Conservation (phyloP, 2,329 filamentous ascomycete species). For the Fusarium euwallaceae region DNA sequence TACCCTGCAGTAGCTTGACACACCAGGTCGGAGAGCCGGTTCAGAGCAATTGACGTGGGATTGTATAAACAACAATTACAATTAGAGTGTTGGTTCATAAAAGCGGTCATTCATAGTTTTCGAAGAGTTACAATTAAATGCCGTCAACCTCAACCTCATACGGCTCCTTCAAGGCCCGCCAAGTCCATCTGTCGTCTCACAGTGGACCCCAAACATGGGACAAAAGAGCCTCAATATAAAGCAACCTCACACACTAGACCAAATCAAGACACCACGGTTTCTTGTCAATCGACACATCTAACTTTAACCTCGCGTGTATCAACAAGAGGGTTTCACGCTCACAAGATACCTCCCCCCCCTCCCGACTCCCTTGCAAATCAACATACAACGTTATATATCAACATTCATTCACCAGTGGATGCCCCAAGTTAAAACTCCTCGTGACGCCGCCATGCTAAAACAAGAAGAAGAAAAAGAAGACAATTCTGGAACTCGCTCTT, state of each 20-base stretch:
- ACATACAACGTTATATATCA: conserved; percentile 21
- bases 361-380: conserved; percentile 16
- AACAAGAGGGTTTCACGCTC: conserved; percentile 5
- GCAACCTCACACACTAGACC: background rate
- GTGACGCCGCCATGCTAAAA: conserved; percentile 45
- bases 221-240: background rate
- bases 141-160: too few relatives aligned
- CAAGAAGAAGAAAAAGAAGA: conserved; percentile 10
- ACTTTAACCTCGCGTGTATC: background rate
- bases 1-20: background rate
- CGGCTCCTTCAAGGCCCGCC: too few relatives aligned
- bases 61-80: background rate
- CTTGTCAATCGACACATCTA: conserved; percentile 11
- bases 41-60: background rate
- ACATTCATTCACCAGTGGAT: conserved; percentile 34
- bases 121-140: background rate
- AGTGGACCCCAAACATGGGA: background rate
- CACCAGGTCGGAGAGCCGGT: background rate
- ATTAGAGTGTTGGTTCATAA: too few relatives aligned
- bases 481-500: conserved; percentile 39
- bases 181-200: background rate
- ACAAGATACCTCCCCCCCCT: conserved; percentile 2
- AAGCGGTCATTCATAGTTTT: background rate
- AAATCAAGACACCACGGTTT: background rate
- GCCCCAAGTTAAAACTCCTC: conserved; percentile 40